Evolutionary conservation across 2,329 filamentous ascomycete genomes (phyloP), one percentile per base, ranked within the genome.

Genomic region (Lachnellula subtilissima): DNA sequence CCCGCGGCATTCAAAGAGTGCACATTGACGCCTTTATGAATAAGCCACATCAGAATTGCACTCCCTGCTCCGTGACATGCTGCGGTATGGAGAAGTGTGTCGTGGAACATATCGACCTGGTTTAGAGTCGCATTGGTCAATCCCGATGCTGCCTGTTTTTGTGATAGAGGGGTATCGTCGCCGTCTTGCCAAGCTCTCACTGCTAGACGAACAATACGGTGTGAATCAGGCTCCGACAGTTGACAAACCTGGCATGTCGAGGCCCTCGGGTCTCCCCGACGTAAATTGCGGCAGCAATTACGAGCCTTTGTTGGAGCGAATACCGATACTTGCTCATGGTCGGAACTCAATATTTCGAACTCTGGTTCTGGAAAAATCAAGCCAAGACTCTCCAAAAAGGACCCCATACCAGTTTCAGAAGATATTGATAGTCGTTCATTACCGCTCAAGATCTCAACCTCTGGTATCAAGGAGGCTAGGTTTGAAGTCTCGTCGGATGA

Each of bases 21-120:
- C 14, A 57, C 32, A n/a, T 48, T 42, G 22, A 54, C 51, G 14
- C 55, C 55, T 11, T 25, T 46, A 11, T 19, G 9, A 35, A 53
- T 54, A 11, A 57, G 39, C 54, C 42, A 52, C 6, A 39, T 23
- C 7, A 56, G 17, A 43, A 49, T 43, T 19, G 2, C 9, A 46
- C 42, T 43, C n/a, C 49, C 49, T 42, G 54, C 54, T 8, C 54
- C 50, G 40, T 32, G 35, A 14, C 28, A 23, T 8, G 54, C 49
- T 8, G 50, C 54, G 11, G 45, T 17, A 42, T 53, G 54, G 19
- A 56, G 54, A n/a, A 50, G 12, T 19, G 54, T 56, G 42, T 56
- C 45, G 36, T 50, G 28, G 19, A 56, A 56, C 22, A 48, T 43
- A 35, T 56, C 54, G 11, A 48, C 36, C 22, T 56, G 49, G 28